Conservation (phyloP, 2,329 filamentous ascomycete species). For the Trichoderma arundinaceum region DNA sequence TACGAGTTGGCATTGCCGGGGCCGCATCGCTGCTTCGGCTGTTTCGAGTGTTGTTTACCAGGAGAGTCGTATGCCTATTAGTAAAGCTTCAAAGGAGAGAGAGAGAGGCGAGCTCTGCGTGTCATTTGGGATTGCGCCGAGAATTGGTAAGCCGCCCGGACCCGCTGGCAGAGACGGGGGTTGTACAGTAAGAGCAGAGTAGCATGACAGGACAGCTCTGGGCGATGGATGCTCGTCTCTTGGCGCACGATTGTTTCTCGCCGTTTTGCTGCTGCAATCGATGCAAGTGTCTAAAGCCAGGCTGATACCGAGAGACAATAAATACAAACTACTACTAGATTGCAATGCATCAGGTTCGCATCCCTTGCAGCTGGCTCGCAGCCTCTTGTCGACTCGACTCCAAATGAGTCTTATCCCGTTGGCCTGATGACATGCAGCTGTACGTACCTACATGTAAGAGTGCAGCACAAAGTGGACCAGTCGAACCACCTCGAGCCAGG, state of each 20-base stretch:
- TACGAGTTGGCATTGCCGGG: neutral
- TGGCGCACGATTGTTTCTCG: too few relatives aligned
- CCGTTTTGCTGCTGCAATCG: too few relatives aligned
- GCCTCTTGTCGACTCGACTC: too few relatives aligned
- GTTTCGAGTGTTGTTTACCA: too few relatives aligned
- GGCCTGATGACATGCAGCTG: neutral
- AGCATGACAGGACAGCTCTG: too few relatives aligned
- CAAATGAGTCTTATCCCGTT: too few relatives aligned
- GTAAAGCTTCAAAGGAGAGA: neutral
- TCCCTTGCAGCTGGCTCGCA: neutral
- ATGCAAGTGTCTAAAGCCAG: too few relatives aligned
- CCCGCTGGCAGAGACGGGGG: constrained; percentile 1
- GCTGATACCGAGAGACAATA: too few relatives aligned
- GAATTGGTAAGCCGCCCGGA: constrained; percentile 17
- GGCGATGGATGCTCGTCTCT: neutral
- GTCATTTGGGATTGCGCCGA: neutral
- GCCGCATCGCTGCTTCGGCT: neutral
- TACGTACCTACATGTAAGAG: constrained; percentile 2
- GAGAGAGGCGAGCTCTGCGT: neutral
- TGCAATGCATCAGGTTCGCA: too few relatives aligned
- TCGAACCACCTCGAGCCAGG: constrained; percentile 14
- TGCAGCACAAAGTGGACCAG: constrained; percentile 11
- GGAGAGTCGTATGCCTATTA: too few relatives aligned
- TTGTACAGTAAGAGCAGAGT: neutral
- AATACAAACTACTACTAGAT: too few relatives aligned